Base-by-base conservation (phyloP, 768 basidiomycete species). In the Antrodiella citrinella region DNA sequence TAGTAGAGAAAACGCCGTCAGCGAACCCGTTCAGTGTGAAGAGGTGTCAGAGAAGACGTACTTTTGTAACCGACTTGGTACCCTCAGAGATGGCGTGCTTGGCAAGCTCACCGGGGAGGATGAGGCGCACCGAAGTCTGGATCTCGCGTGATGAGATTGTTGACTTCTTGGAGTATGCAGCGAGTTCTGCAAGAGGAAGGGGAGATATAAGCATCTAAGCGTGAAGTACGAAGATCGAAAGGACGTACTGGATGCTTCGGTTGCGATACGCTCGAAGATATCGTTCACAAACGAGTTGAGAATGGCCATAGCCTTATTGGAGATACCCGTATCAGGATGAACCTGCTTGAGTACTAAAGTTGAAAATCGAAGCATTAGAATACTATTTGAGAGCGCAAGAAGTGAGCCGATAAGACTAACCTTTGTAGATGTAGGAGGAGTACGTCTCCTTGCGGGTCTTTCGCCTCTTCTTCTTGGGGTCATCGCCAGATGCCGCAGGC, bases 41-140 rank as follows among this genome's bases (percentile, higher is more conserved):
- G 12, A 18, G n/a, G 18, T n/a, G 2, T 3, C 1, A 21, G 26
- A 26, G 12, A 40, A 23, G 26, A 52, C 59, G 23, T 44, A 69
- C 70, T 72, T 83, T 84, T 57, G 83, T 84, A 52, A 84, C 82
- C 26, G 76, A 77, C 72, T 84, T 84, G 47, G 80, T 84, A 51
- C 95, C 95, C 69, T 98, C 95, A 22, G 92, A 95, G 68, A 97
- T 96, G 49, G 95, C 95, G 66, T 98, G 95, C 77, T 98, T 98
- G 64, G 93, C 89, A 41, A 98, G 82, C 72, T 97, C 94, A 71
- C 93, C 95, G 53, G 94, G 93, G 22, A 98, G 84, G 63, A 98
- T 96, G 42, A 95, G 78, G 51, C 94, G 87, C 46, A 96, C 94
- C 38, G 90, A 79, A 24, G 95, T 98, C 71, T 97, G 95, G 63